Evolutionary conservation across 148 eudicot genomes (phyloP).

Genomic region (Camellia sinensis): DNA sequence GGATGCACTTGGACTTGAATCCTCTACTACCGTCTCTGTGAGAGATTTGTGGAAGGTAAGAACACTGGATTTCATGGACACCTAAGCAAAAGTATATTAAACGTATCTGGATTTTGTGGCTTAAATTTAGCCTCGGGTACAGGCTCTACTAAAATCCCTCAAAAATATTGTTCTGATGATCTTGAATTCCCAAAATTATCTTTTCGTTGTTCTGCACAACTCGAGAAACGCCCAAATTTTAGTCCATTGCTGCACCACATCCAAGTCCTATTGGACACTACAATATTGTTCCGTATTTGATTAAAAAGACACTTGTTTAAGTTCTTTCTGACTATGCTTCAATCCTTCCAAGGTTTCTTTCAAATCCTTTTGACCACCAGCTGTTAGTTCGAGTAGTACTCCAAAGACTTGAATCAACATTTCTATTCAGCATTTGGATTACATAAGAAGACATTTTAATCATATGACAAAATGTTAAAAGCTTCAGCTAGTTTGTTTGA

Average conservation of each 20-base stretch:
- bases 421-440: background rate
- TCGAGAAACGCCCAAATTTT: background rate
- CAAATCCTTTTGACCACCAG: background rate
- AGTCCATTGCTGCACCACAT: background rate
- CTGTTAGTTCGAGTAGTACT: background rate
- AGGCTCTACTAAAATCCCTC: background rate
- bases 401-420: background rate
- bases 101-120: background rate
- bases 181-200: background rate
- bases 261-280: too few relatives aligned
- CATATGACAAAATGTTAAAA: background rate
- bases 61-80: background rate
- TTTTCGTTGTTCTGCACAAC: background rate
- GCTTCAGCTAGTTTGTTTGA: background rate
- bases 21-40: constrained; percentile 54
- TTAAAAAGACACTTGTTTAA: background rate
- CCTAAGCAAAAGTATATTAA: background rate
- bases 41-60: constrained; percentile 93
- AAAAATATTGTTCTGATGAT: background rate
- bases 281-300: background rate
- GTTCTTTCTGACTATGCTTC: background rate
- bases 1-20: constrained; percentile 70
- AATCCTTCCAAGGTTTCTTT: background rate
- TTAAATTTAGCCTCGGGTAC: background rate
- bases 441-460: background rate